Evolutionary conservation across 2,329 filamentous ascomycete genomes (phyloP), one percentile per base, ranked within the genome.

Genomic region (Aplosporella prunicola): DNA sequence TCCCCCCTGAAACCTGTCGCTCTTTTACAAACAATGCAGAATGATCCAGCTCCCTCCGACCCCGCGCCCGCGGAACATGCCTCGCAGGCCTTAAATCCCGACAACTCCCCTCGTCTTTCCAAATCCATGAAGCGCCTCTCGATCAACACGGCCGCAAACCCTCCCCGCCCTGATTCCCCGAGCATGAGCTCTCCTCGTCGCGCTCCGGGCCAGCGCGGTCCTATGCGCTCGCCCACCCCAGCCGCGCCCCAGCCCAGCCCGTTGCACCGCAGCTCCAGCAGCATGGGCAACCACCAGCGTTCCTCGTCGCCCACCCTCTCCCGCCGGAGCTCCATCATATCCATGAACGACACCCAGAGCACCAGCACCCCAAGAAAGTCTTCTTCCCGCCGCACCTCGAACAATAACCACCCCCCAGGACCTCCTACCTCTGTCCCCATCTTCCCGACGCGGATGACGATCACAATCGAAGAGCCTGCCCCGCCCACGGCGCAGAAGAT

Each of bases 401-500:
- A 64, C 25, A 57, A 62, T 40, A 61, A 66, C 7, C 15, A 27
- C 42, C 49, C 52, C 35, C 50, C 56, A 10, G 63, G 58, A 45
- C 62, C 62, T 35, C 58, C 61, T 26, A 55, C 65, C 32, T 50
- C 55, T 9, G 51, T 57, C 13, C 53, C 53, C 10, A 47, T 54
- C 14, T n/a, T n/a, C n/a, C n/a, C n/a, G n/a, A n/a, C n/a, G n/a
- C n/a, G n/a, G n/a, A n/a, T n/a, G n/a, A 55, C 54, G 32, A n/a
- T n/a, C n/a, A n/a, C n/a, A n/a, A n/a, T n/a, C n/a, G 58, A 58
- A 20, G 55, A 60, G 43, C 61, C 60, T 40, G 60, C 57, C 6
- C 56, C 57, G 10, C 48, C 64, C 25, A 76, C 72, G 9, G 68
- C 74, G 17, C 66, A 64, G 32, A 68, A 72, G 17, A 62, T 89